phyloP scores from a whole-genome alignment of 495 filamentous ascomycete genomes.

The Patellaria atrata region DNA sequence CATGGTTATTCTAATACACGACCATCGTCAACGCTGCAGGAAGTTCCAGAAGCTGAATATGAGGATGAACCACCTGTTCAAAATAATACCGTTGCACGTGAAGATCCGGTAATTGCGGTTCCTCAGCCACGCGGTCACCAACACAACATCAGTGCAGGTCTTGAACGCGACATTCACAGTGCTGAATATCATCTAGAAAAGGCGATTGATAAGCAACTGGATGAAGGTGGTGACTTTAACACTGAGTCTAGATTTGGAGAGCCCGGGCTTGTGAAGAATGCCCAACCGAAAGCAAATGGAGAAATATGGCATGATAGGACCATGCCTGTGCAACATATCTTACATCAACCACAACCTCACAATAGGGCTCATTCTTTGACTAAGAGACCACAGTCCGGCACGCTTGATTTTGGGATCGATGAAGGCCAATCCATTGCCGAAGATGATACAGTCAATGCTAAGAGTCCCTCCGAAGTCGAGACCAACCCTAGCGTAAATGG shows the following conservation, averaged over 20 bases:
- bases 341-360: conserved; percentile 49
- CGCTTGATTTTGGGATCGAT: too few relatives aligned
- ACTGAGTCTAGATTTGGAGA: conserved; percentile 27
- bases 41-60: conserved; percentile 40
- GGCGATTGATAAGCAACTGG: conserved; percentile 54
- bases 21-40: conserved; percentile 36
- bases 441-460: too few relatives aligned
- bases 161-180: conserved; percentile 77
- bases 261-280: neutral
- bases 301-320: conserved; percentile 31
- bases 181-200: conserved; percentile 71
- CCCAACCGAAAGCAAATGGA: neutral
- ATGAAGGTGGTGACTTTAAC: conserved; percentile 41
- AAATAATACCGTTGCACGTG: conserved; percentile 26
- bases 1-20: conserved; percentile 25
- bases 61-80: conserved; percentile 28
- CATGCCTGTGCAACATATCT: conserved; percentile 25
- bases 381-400: conserved; percentile 13
- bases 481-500: conserved; percentile 19
- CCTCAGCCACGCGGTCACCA: conserved; percentile 50
- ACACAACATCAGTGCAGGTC: conserved; percentile 52
- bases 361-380: conserved; percentile 32
- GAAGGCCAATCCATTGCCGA: too few relatives aligned
- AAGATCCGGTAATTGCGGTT: conserved; percentile 42
- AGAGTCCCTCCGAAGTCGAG: conserved; percentile 15